Evolutionary conservation across 306 rosid species (phyloP).

Genomic region (Vigna hirtella): DNA sequence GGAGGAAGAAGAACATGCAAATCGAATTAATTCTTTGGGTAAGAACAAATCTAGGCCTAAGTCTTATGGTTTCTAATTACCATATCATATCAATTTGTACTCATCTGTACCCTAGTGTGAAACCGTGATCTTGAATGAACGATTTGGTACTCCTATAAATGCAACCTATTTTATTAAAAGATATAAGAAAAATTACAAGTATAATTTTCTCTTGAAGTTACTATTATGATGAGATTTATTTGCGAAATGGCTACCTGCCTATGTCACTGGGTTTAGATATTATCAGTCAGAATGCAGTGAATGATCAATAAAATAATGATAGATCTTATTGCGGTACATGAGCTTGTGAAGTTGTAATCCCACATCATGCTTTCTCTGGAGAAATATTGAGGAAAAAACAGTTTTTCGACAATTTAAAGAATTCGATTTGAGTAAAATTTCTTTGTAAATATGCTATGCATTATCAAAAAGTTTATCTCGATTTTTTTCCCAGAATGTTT

Average conservation of each 20-base stretch:
- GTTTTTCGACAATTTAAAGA: not conserved
- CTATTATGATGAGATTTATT: conserved; percentile 19
- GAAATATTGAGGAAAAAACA: not conserved
- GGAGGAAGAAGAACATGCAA: conserved; percentile 75
- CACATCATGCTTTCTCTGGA: not conserved
- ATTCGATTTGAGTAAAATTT: not conserved
- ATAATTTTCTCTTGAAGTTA: not conserved
- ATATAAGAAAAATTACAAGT: not conserved
- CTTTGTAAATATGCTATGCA: too few species aligned
- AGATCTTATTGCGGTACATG: not conserved
- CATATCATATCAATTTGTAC: conserved; percentile 17
- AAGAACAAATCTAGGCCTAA: conserved; percentile 65
- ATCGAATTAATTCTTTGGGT: conserved; percentile 56
- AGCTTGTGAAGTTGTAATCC: not conserved
- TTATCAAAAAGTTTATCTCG: not conserved
- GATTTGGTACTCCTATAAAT: conserved; percentile 4
- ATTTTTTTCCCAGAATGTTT: not conserved
- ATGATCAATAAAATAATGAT: not conserved
- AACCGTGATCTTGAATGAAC: conserved; percentile 36
- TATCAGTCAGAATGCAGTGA: not conserved
- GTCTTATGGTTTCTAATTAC: conserved; percentile 55
- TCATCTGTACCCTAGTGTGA: conserved; percentile 28
- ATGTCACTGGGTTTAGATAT: conserved; percentile 10
- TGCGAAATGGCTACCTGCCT: conserved; percentile 2
- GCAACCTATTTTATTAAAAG: conserved; percentile 15